A percentile compares a stretch with the other conserved stretches of the same genome.
phyloP scores from a whole-genome alignment of 129 eudicot genomes.

The Lonicera japonica region DNA sequence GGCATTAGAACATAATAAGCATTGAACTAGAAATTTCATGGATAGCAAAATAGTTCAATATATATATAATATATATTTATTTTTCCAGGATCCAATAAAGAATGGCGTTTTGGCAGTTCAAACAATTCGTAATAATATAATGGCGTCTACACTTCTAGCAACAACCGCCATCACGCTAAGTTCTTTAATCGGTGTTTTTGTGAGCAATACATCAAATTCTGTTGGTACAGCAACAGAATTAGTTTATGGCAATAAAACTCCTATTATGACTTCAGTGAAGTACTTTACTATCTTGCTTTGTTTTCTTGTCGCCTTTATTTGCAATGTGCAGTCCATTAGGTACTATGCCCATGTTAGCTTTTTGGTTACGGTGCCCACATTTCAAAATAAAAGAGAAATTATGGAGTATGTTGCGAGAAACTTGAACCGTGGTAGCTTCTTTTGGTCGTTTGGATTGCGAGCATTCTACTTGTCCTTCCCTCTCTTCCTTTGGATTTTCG shows the following conservation, averaged over 20 bases:
- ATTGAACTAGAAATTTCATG: too few species aligned
- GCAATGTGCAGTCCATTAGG: constrained; percentile 79
- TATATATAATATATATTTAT: too few species aligned
- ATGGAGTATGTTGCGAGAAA: constrained; percentile 56
- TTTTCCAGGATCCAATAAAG: constrained; percentile 64
- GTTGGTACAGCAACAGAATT: constrained; percentile 25
- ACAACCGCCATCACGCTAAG: constrained; percentile 80
- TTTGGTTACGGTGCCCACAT: constrained; percentile 58
- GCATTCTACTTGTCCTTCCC: constrained; percentile 90
- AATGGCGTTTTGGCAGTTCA: constrained; percentile 75
- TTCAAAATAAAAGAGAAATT: constrained; percentile 30
- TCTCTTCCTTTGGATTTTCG: constrained; percentile 87
- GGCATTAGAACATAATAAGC: too few species aligned
- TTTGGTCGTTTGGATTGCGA: constrained; percentile 88
- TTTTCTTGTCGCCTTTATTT: constrained; percentile 76
- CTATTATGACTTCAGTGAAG: constrained; percentile 44
- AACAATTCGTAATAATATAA: constrained; percentile 84
- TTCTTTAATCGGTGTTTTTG: constrained; percentile 65
- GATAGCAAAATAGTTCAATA: too few species aligned
- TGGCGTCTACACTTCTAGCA: constrained; percentile 86
- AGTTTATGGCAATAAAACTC: constrained; percentile 58
- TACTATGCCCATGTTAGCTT: constrained; percentile 87
- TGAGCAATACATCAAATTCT: constrained; percentile 47
- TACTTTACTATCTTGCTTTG: constrained; percentile 66
- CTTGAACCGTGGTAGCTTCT: constrained; percentile 69